Conservation (phyloP, 2,329 filamentous ascomycete genomes). For the Colletotrichum sp. region DNA sequence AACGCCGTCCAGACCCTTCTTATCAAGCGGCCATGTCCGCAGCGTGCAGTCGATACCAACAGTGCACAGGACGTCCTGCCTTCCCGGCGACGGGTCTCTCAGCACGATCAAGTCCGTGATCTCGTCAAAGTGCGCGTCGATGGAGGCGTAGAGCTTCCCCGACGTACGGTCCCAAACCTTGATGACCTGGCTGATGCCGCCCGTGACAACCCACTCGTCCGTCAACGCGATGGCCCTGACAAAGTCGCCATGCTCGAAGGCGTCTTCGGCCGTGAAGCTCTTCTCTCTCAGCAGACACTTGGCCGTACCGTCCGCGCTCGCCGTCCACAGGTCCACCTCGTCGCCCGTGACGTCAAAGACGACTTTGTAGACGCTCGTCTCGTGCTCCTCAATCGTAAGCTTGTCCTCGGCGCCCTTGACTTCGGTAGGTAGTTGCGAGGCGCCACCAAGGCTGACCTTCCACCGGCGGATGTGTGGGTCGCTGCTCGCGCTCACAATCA, state of each 20-base stretch:
- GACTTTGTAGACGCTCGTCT: constrained; percentile 87
- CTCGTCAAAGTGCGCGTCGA: constrained; percentile 90
- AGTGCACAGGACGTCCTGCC: constrained; percentile 67
- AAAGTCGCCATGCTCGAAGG: constrained; percentile 83
- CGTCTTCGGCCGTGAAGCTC: constrained; percentile 74
- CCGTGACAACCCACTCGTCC: constrained; percentile 82
- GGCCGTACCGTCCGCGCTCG: constrained; percentile 86
- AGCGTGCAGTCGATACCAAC: constrained; percentile 91
- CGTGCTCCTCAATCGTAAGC: constrained; percentile 75
- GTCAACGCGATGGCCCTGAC: constrained; percentile 81
- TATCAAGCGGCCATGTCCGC: constrained; percentile 79
- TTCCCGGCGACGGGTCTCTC: constrained; percentile 34
- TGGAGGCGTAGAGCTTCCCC: constrained; percentile 74
- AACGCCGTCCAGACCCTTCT: constrained; percentile 57
- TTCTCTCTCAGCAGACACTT: constrained; percentile 77
- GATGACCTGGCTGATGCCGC: constrained; percentile 88
- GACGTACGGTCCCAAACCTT: constrained; percentile 84
- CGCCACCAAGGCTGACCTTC: constrained; percentile 60
- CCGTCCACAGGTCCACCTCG: constrained; percentile 84
- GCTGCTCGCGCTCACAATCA: constrained; percentile 81
- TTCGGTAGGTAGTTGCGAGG: constrained; percentile 57
- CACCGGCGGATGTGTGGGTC: constrained; percentile 82
- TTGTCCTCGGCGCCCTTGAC: constrained; percentile 33
- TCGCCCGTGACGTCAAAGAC: constrained; percentile 69
- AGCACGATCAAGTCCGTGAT: constrained; percentile 80